Percentiles rank a stretch among this genome's conserved stretches.
phyloP scores from a whole-genome alignment of 1,284 basidiomycete genomes.

The Leccinum huronense region DNA sequence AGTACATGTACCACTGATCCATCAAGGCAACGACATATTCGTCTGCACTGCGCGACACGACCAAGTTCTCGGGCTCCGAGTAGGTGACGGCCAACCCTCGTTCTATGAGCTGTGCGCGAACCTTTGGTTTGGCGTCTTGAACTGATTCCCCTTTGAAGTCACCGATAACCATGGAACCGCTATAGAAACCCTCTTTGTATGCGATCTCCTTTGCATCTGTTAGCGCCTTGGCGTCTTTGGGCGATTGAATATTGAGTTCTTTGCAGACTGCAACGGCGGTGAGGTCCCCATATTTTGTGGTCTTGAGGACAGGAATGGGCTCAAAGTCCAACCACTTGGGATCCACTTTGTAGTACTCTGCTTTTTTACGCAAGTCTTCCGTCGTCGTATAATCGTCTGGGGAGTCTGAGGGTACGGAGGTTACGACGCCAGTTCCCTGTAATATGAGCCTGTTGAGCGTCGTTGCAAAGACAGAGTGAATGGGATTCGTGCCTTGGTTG shows the following conservation, averaged over 20 bases:
- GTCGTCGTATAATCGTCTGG: slow-evolving; percentile 95
- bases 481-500: slow-evolving; percentile 68
- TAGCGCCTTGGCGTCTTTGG: slow-evolving; percentile 91
- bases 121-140: slow-evolving; percentile 89
- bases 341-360: slow-evolving; percentile 46
- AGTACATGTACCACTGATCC: slow-evolving; percentile 99
- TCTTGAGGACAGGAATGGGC: too few relatives aligned
- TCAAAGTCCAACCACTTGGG: too few relatives aligned
- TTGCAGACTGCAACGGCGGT: slow-evolving; percentile 74
- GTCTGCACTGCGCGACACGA: slow-evolving; percentile 87
- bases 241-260: slow-evolving; percentile 92
- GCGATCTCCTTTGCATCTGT: slow-evolving; percentile 97
- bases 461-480: not conserved
- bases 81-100: slow-evolving; percentile 83
- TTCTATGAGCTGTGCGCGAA: slow-evolving; percentile 83
- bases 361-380: slow-evolving; percentile 94
- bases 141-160: slow-evolving; percentile 87
- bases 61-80: slow-evolving; percentile 93
- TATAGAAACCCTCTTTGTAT: slow-evolving; percentile 99
- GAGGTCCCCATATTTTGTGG: too few relatives aligned
- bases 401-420: slow-evolving; percentile 97
- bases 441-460: slow-evolving; percentile 2
- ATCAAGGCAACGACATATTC: slow-evolving; percentile 98
- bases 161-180: slow-evolving; percentile 86
- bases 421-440: slow-evolving; percentile 96